Evolutionary conservation across 179 eudicot species (phyloP).

Genomic region (Silene noctiflora): DNA sequence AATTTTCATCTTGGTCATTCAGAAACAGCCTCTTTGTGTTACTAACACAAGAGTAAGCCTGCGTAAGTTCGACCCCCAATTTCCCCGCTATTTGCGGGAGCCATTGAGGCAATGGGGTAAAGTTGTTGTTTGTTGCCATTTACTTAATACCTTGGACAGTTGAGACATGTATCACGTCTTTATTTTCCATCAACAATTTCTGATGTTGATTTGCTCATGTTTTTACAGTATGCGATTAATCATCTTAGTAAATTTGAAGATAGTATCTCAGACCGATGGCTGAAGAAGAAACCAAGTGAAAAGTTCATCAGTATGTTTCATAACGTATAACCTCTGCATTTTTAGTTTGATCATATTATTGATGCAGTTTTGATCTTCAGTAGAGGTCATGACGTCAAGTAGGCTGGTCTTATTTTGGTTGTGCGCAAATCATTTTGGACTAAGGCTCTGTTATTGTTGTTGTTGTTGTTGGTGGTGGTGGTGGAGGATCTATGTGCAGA

Average conservation of each 20-base stretch:
- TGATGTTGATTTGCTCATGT: slow-evolving; percentile 14
- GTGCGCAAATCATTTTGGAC: not conserved
- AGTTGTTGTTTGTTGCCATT: no score
- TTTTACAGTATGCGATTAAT: slow-evolving; percentile 74
- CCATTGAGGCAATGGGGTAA: no score
- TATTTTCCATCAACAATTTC: not conserved
- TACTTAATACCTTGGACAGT: slow-evolving; percentile 1
- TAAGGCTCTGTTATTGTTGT: no score
- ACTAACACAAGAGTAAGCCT: no score
- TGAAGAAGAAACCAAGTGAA: slow-evolving; percentile 59
- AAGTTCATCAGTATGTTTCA: slow-evolving; percentile 52
- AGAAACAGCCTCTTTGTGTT: no score
- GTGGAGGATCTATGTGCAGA: not conserved
- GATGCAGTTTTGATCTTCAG: not conserved
- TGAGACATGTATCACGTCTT: not conserved
- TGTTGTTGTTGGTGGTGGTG: not conserved
- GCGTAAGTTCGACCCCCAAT: no score
- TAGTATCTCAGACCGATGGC: slow-evolving; percentile 89
- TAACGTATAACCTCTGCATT: slow-evolving; percentile 17
- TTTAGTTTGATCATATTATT: slow-evolving; percentile 18
- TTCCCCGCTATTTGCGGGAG: no score
- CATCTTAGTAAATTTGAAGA: slow-evolving; percentile 95
- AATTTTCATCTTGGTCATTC: no score
- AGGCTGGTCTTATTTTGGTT: not conserved
- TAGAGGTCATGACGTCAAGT: not conserved